phyloP scores from a whole-genome alignment of 495 filamentous ascomycete species.

The Penicilliopsis zonata region DNA sequence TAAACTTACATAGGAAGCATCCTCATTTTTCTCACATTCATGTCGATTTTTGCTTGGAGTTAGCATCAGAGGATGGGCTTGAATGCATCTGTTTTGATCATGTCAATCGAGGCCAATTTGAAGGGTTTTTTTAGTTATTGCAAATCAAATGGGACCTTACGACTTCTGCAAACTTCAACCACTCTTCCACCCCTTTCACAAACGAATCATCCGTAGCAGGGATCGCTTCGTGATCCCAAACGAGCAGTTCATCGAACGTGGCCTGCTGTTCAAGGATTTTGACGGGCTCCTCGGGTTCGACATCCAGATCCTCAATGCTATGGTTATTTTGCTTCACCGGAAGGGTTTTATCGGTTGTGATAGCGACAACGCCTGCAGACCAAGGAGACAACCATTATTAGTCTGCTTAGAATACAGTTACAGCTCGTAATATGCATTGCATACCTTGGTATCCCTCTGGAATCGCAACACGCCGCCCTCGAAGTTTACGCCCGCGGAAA shows the following conservation, averaged over 20 bases:
- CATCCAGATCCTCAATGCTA: conserved; percentile 29
- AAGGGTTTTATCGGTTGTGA: conserved; percentile 21
- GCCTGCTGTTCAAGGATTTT: conserved; percentile 51
- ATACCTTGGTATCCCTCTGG: conserved; percentile 67
- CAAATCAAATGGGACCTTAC: conserved; percentile 20
- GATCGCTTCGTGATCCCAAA: conserved; percentile 74
- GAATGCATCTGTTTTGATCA: conserved; percentile 31
- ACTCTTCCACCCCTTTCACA: conserved; percentile 64
- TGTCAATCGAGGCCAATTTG: too few species aligned
- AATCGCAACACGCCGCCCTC: conserved; percentile 52
- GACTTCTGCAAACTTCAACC: conserved; percentile 63
- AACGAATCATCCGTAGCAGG: conserved; percentile 61
- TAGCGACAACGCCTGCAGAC: conserved; percentile 25
- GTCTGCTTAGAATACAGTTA: not conserved
- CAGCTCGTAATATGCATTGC: not conserved
- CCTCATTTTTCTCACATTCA: not conserved
- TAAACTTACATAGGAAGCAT: too few species aligned
- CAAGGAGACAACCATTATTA: not conserved
- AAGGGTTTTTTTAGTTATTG: too few species aligned
- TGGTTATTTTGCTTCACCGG: conserved; percentile 11
- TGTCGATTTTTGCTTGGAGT: conserved; percentile 5
- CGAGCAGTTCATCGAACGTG: conserved; percentile 62
- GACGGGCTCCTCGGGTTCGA: conserved; percentile 32
- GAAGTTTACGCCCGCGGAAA: conserved; percentile 74
- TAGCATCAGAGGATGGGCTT: conserved; percentile 1